Percentiles rank a stretch among this genome's conserved stretches.
phyloP scores from a whole-genome alignment of 345 rosid genomes.

The Pistacia atlantica region DNA sequence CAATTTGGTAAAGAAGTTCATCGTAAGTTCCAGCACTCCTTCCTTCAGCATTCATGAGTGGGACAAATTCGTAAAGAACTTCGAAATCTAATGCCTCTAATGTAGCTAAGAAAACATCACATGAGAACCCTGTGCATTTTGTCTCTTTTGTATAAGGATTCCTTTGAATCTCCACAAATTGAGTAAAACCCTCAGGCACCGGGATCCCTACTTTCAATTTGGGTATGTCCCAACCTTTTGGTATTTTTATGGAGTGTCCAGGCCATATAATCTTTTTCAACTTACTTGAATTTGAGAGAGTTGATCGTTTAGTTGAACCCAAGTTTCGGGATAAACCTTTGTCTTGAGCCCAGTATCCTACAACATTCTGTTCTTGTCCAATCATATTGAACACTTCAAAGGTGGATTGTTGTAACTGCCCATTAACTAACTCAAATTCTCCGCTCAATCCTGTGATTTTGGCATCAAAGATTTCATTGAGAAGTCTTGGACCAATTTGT shows the following conservation, averaged over 20 bases:
- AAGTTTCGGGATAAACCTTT: constrained; percentile 14
- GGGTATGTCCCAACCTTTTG: constrained; percentile 29
- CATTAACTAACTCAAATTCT: constrained; percentile 29
- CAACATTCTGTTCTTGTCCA: constrained; percentile 15
- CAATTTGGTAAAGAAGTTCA: constrained; percentile 19
- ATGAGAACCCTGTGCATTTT: constrained; percentile 26
- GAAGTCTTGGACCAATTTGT: constrained; percentile 27
- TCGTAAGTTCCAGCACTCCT: constrained; percentile 22
- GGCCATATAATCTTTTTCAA: constrained; percentile 29
- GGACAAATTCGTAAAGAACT: constrained; percentile 18
- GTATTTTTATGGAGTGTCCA: constrained; percentile 11
- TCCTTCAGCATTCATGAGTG: constrained; percentile 16
- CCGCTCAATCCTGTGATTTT: constrained; percentile 44
- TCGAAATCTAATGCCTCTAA: constrained; percentile 21
- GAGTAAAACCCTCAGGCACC: constrained; percentile 23
- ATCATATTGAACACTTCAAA: constrained; percentile 49
- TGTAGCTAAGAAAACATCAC: constrained; percentile 36
- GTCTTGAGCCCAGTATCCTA: constrained; percentile 46
- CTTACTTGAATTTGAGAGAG: neutral
- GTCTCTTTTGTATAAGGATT: constrained; percentile 8
- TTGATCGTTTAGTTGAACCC: neutral
- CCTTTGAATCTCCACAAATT: constrained; percentile 31
- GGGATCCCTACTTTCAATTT: constrained; percentile 39
- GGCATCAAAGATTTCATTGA: constrained; percentile 22
- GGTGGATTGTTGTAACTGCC: constrained; percentile 36